Conservation (phyloP, 2,329 filamentous ascomycete genomes). For the Venturia pyrina region DNA sequence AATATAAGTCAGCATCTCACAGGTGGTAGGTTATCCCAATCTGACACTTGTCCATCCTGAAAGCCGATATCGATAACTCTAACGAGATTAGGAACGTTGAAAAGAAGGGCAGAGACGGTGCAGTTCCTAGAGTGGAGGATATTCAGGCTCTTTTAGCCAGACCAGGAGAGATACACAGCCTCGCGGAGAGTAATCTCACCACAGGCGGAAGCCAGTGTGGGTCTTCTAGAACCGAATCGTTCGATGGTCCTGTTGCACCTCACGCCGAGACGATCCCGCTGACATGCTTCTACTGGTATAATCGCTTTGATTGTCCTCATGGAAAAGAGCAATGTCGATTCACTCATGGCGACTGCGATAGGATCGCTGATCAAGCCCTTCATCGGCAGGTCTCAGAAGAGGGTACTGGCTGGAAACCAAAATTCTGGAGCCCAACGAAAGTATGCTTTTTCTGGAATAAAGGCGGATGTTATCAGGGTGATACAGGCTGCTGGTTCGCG, state of each 20-base stretch:
- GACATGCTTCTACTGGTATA: slow-evolving; percentile 7
- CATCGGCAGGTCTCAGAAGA: not conserved
- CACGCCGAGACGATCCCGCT: not conserved
- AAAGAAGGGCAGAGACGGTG: not conserved
- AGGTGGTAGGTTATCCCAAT: not conserved
- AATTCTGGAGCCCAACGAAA: not conserved
- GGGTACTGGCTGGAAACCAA: not conserved
- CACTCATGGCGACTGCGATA: not conserved
- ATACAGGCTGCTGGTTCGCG: slow-evolving; percentile 3
- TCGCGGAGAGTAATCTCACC: not conserved
- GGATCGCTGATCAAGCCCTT: not conserved
- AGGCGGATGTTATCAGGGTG: not conserved
- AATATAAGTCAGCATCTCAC: not conserved
- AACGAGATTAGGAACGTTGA: not conserved
- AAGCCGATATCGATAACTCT: not conserved
- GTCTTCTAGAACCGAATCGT: not conserved
- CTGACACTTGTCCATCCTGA: not conserved
- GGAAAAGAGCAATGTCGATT: slow-evolving; percentile 2
- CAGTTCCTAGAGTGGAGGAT: not conserved
- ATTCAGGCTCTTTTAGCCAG: not conserved
- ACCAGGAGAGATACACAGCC: not conserved
- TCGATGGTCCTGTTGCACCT: not conserved
- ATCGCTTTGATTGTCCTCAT: not conserved
- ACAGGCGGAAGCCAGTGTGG: not conserved
- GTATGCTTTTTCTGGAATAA: not conserved